phyloP scores from a whole-genome alignment of 2,329 filamentous ascomycete genomes.

The Trichoderma sp. region DNA sequence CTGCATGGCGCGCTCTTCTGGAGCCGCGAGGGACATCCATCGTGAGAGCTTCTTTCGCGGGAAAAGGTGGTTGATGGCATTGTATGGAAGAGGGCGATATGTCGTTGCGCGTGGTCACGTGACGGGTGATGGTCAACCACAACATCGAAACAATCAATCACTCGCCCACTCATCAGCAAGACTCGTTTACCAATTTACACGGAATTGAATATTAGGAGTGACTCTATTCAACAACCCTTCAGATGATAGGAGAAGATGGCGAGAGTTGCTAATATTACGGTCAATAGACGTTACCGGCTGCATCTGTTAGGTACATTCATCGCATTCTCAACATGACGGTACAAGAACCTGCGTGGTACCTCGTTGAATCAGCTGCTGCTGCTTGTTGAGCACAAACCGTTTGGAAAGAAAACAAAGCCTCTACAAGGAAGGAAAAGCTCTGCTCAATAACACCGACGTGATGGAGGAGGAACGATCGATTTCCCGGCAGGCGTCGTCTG shows the following conservation, averaged over 20 bases:
- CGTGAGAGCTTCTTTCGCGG: not conserved
- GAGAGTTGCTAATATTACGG: not conserved
- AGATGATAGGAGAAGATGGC: no score
- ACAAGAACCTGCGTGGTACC: not conserved
- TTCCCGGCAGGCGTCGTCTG: not conserved
- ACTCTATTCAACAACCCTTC: not conserved
- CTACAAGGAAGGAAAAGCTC: not conserved
- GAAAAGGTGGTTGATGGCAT: not conserved
- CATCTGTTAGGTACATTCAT: not conserved
- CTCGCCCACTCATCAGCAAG: not conserved
- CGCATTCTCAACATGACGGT: not conserved
- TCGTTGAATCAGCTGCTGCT: not conserved
- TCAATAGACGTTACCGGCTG: no score
- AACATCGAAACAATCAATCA: not conserved
- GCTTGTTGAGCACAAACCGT: not conserved
- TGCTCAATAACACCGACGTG: not conserved
- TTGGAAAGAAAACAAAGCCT: not conserved
- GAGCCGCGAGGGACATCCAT: slow-evolving; percentile 34
- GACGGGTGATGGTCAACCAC: not conserved
- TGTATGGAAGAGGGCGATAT: not conserved
- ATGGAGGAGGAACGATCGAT: not conserved
- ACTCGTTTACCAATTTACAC: no score
- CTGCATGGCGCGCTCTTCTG: slow-evolving; percentile 32
- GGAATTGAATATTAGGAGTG: not conserved
- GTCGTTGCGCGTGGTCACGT: slow-evolving; percentile 2